A percentile compares a stretch with the other conserved stretches of the same genome.
Conservation (phyloP, 2,329 filamentous ascomycete genomes). For the Apiospora hydei region DNA sequence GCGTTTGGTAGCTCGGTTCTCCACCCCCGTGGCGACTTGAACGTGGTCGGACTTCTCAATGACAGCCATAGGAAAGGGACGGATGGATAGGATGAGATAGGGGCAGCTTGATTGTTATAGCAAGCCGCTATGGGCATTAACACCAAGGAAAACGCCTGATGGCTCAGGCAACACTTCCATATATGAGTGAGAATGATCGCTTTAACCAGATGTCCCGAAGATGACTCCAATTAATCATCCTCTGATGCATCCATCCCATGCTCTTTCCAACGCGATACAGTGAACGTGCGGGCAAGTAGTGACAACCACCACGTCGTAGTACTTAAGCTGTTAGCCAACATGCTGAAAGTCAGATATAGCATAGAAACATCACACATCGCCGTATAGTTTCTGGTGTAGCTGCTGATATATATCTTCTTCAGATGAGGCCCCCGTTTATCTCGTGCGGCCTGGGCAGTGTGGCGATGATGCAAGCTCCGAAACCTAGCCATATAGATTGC, state of each 20-base stretch:
- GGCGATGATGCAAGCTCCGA: not conserved
- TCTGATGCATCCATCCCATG: not conserved
- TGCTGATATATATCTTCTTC: not conserved
- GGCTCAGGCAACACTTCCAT: not conserved
- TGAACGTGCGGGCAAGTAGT: not conserved
- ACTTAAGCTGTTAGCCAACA: not conserved
- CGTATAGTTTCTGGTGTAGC: not conserved
- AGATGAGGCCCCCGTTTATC: too few relatives aligned
- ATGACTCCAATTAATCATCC: not conserved
- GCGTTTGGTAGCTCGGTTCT: not conserved
- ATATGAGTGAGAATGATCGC: not conserved
- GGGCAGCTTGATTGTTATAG: not conserved
- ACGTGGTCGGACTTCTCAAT: not conserved
- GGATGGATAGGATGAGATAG: not conserved
- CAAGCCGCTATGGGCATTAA: not conserved
- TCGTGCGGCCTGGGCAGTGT: not conserved
- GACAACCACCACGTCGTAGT: not conserved
- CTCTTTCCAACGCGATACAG: not conserved
- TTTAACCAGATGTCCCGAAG: not conserved
- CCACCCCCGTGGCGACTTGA: not conserved
- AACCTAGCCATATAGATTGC: not conserved
- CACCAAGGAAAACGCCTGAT: rapidly evolving
- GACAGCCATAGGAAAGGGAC: not conserved
- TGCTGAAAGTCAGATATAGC: not conserved
- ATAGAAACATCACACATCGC: not conserved